These are phyloP conservation scores for Trichoderma guizhouense DNA, from an alignment of 2,329 filamentous ascomycete species.

Conservation along the genomic window DNA sequence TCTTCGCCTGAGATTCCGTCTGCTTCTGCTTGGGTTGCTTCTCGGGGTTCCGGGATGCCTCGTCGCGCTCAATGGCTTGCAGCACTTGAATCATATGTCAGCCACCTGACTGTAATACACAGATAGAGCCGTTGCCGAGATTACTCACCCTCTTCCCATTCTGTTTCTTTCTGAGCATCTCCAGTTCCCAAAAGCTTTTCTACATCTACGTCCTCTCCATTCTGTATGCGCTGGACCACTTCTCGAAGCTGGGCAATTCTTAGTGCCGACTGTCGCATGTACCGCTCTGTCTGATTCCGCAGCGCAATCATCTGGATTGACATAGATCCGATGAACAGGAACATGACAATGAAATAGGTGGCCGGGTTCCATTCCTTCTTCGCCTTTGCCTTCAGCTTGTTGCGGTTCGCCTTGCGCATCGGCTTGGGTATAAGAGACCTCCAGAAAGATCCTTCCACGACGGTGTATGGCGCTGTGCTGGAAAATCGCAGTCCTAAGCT, in stretches of 20 bases:
- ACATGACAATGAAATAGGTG: conserved; percentile 78
- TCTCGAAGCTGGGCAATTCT: conserved; percentile 75
- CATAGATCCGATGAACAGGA: conserved; percentile 88
- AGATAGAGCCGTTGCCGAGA: background rate
- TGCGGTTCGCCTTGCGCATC: conserved; percentile 46
- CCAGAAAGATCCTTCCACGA: conserved; percentile 64
- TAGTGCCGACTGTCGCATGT: conserved; percentile 72
- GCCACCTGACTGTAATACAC: background rate
- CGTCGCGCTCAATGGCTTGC: conserved; percentile 63
- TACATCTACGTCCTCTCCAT: conserved; percentile 78
- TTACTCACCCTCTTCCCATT: conserved; percentile 78
- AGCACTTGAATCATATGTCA: conserved; percentile 47
- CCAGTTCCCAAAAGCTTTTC: conserved; percentile 78
- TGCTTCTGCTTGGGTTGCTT: conserved; percentile 37
- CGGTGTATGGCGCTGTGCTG: conserved; percentile 45
- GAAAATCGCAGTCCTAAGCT: conserved; percentile 27
- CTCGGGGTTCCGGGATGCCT: conserved; percentile 48
- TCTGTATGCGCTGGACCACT: conserved; percentile 66
- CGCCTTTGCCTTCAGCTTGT: conserved; percentile 31
- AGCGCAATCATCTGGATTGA: conserved; percentile 88
- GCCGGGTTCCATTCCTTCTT: conserved; percentile 74
- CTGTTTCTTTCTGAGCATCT: conserved; percentile 67
- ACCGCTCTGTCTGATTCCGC: conserved; percentile 70
- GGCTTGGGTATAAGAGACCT: conserved; percentile 65
- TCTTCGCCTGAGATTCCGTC: conserved; percentile 23